Evolutionary conservation across 805 yeast species (phyloP), one percentile per base, ranked within the genome.

Genomic region (Jamesozyma piceae): DNA sequence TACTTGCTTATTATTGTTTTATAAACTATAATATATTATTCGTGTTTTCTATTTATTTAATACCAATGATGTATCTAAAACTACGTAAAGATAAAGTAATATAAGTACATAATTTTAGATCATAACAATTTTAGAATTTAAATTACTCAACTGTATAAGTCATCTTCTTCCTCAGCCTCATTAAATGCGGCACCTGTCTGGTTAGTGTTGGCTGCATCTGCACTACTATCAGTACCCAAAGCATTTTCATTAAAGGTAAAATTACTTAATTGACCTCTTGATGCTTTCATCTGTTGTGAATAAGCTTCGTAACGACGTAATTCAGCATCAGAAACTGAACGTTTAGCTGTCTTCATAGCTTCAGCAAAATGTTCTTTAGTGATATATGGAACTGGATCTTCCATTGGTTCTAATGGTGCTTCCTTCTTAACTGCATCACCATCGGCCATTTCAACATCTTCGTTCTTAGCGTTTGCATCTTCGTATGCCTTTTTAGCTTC

Each of bases 331-430:
- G 94, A 81, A 38, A 92, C 99, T 43, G 97, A 89, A 58, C 97
- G 84, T 68, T 88, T 83, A 42, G 98, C 99, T 1, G 97, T 88
- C 80, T 90, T 89, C 99, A 92, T 92, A 37, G 99, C 99, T 73
- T 92, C 97, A 68, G 92, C 96, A 57, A 92, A 88, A 65, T 92
- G 99, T 41, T 81, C 82, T 62, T 82, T 84, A 26, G 95, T 85
- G 58, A 92, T 90, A 65, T 67, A 92, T 58, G 99, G 98, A 53
- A 92, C 99, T 26, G 95, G 87, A 64, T 92, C 98, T 56, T 78
- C 85, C 65, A 77, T 86, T 47, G 75, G 86, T 58, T 67, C 80
- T n/a, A n/a, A n/a, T 35, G 38, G 27, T 14, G 35, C 68, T 39
- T 44, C 47, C 44, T 42, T 33, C 18, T 47, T 45, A 14, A 41